These are phyloP conservation scores for Chlamydomonas incerta DNA, from an alignment of 139 green algal species.

Conservation along the genomic window DNA sequence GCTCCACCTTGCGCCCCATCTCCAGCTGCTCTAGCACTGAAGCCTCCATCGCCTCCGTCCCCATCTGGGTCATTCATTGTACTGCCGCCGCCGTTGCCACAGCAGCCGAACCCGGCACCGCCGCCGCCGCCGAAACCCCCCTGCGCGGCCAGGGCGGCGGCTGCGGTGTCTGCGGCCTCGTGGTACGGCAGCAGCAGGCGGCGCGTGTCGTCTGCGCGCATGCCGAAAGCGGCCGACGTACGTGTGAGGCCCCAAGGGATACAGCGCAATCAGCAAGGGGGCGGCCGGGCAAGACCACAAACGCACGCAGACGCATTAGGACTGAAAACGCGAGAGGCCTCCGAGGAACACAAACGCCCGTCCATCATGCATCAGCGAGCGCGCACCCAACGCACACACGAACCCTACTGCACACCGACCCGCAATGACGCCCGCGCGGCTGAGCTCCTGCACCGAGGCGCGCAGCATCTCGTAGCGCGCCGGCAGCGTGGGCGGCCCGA, in stretches of 20 bases:
- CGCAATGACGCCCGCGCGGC: constrained; percentile 64
- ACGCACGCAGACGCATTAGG: too few relatives aligned
- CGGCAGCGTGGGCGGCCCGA: constrained; percentile 77
- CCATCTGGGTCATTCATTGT: too few relatives aligned
- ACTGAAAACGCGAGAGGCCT: too few relatives aligned
- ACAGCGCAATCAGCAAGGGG: too few relatives aligned
- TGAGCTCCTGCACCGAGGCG: constrained; percentile 74
- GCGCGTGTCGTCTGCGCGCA: not conserved
- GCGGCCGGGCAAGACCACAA: too few relatives aligned
- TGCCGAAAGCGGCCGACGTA: too few relatives aligned
- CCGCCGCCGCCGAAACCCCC: not conserved
- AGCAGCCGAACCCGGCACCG: not conserved
- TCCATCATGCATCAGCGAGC: not conserved
- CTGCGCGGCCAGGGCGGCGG: not conserved
- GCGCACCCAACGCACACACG: not conserved
- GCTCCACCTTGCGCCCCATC: too few relatives aligned
- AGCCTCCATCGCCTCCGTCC: too few relatives aligned
- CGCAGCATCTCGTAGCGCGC: constrained; percentile 86
- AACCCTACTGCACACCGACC: not conserved
- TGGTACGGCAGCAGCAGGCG: constrained; percentile 26
- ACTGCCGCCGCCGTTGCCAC: too few relatives aligned
- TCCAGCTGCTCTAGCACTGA: too few relatives aligned
- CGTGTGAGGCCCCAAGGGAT: too few relatives aligned
- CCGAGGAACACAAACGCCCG: too few relatives aligned
- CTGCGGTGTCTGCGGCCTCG: not conserved